Percentiles rank a stretch among this genome's conserved stretches.
Evolutionary conservation across 495 filamentous ascomycete species (phyloP).

Genomic region (Xylaria castorea): DNA sequence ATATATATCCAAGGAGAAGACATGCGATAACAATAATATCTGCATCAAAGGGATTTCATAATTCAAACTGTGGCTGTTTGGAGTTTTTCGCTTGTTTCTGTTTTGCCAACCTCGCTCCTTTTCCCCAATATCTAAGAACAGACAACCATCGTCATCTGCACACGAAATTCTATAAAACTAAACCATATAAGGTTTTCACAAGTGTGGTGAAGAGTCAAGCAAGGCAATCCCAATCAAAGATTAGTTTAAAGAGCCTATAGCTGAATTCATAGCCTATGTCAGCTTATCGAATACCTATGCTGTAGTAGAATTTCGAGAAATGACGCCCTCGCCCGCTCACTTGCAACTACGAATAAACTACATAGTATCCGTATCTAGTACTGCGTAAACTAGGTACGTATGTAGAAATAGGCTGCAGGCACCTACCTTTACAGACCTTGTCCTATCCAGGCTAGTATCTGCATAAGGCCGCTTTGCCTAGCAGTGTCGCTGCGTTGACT

Average conservation of each 20-base stretch:
- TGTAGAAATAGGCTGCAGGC: background rate
- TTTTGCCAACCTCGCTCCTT: background rate
- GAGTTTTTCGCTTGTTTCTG: background rate
- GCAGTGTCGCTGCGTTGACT: conserved; percentile 23
- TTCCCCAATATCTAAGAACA: background rate
- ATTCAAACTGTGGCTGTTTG: background rate
- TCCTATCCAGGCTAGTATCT: conserved; percentile 18
- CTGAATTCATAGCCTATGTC: background rate
- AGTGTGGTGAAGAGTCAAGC: background rate
- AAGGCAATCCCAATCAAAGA: background rate
- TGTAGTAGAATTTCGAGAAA: too few relatives aligned
- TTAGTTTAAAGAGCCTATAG: background rate
- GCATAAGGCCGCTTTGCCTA: conserved; percentile 24
- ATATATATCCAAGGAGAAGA: background rate
- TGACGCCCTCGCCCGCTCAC: background rate
- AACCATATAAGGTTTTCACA: background rate
- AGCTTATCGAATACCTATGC: background rate
- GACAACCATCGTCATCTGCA: background rate
- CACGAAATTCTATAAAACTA: background rate
- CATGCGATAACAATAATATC: background rate
- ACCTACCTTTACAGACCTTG: conserved; percentile 9
- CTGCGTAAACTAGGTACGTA: too few relatives aligned
- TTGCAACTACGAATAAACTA: background rate
- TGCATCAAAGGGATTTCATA: background rate
- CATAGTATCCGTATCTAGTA: background rate